Evolutionary conservation across 2,329 filamentous ascomycete species (phyloP), one percentile per base, ranked within the genome.

Genomic region (Blastomyces gilchristii): DNA sequence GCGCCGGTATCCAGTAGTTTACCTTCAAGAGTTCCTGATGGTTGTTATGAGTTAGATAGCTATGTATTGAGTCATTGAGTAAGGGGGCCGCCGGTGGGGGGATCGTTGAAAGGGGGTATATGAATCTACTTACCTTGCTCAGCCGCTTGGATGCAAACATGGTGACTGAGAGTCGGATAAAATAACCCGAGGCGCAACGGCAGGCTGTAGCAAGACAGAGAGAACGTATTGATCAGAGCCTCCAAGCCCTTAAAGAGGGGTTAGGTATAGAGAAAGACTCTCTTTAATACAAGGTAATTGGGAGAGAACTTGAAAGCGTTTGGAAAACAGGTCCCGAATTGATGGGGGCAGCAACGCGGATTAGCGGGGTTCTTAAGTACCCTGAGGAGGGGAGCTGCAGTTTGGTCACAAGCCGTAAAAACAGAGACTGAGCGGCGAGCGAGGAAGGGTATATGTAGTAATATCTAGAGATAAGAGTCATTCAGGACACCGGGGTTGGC

Each of bases 1-100:
- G 45, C 45, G 45, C 45, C 2, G 47, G n/a, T 22, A 28, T 12
- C 22, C 39, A 25, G 49, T 45, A 56, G 18, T 45, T 22, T 79
- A 83, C 82, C 78, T 85, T 85, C 6, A 74, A 66, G 62, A 85
- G 78, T 77, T 85, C 83, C 79, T 82, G 67, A 56, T 64, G 16
- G 61, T 47, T 18, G 66, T 34, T 63, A 66, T 74, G 65, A 72
- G 73, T 69, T 58, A n/a, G 31, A 47, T 14, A 6, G 16, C n/a
- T 5, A 14, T 22, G 31, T 16, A 25, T 37, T 8, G 34, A 37
- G 34, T 9, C 8, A 8, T 37, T 7, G 7, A 37, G 34, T 37
- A 25, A 39, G 0, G 34, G 3, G 22, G 7, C 2, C 3, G 34
- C 7, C 12, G 45, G 45, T 14, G 16, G 63, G 22, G 28, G 18